Conservation (phyloP, 345 rosid species). For the Theobroma cacao region DNA sequence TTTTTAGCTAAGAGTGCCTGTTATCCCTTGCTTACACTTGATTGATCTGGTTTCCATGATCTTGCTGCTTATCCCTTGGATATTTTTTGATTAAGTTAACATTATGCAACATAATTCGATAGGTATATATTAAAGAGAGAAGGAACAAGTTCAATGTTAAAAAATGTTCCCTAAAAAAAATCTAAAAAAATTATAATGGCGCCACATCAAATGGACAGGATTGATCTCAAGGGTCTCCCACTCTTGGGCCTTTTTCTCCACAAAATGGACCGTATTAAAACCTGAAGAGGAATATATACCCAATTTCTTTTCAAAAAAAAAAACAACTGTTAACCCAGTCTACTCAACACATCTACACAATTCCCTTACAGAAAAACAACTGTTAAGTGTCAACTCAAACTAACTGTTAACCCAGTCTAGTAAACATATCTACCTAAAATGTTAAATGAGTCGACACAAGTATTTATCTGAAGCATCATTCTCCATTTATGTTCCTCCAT, state of each 20-base stretch:
- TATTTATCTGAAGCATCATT: not conserved
- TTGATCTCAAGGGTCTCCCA: not conserved
- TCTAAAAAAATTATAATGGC: not conserved
- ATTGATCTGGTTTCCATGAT: not conserved
- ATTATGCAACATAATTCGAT: not conserved
- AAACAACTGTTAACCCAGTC: no score
- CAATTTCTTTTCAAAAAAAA: no score
- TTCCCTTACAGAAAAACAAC: no score
- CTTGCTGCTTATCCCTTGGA: not conserved
- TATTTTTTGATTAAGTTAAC: not conserved
- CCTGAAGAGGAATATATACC: not conserved
- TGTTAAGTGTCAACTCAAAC: no score
- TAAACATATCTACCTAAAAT: no score
- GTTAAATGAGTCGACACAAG: not conserved
- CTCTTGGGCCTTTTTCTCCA: not conserved
- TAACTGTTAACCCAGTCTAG: no score
- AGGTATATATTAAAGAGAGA: no score
- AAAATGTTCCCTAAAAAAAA: not conserved
- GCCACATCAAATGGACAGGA: not conserved
- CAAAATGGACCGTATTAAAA: not conserved
- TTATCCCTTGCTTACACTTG: not conserved
- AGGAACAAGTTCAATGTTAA: no score
- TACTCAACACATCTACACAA: no score
- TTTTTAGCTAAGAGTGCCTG: not conserved
- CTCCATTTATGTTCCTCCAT: slow-evolving; percentile 55